A percentile compares a stretch with the other conserved stretches of the same genome.
phyloP scores from a whole-genome alignment of 139 green algal species.

The Chlorella vulgaris region DNA sequence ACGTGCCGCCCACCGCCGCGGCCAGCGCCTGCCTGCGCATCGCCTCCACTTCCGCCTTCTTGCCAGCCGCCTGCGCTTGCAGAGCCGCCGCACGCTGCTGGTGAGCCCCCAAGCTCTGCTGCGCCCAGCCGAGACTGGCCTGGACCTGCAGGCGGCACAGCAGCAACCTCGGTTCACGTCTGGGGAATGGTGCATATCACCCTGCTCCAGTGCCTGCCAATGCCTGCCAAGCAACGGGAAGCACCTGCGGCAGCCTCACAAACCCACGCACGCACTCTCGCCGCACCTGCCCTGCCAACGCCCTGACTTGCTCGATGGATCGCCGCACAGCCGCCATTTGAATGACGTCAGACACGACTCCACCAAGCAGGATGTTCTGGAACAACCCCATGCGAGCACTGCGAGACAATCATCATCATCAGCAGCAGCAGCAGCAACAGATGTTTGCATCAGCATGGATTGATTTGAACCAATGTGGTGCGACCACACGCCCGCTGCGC shows the following conservation, averaged over 20 bases:
- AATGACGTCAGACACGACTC: not conserved
- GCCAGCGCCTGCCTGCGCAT: conserved; percentile 7
- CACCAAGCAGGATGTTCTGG: conserved; percentile 14
- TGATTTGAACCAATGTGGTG: no score
- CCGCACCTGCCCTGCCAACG: not conserved
- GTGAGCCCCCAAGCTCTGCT: conserved; percentile 17
- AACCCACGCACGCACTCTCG: not conserved
- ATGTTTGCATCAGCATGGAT: no score
- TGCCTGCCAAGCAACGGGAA: not conserved
- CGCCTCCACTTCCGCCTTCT: not conserved
- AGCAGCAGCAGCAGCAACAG: not conserved
- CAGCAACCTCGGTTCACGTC: not conserved
- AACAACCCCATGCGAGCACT: conserved; percentile 10
- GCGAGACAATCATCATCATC: not conserved
- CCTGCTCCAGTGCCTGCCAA: not conserved
- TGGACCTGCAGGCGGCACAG: not conserved
- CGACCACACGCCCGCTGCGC: no score
- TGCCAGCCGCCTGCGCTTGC: conserved; percentile 1
- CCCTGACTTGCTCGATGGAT: conserved; percentile 5
- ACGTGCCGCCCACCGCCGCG: not conserved
- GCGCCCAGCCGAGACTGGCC: conserved; percentile 9
- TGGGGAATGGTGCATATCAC: not conserved
- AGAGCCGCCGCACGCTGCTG: not conserved
- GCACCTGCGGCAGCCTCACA: not conserved
- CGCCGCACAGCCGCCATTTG: conserved; percentile 17